phyloP scores from a whole-genome alignment of 768 basidiomycete genomes.

The Pleurotus citrinopileatus region DNA sequence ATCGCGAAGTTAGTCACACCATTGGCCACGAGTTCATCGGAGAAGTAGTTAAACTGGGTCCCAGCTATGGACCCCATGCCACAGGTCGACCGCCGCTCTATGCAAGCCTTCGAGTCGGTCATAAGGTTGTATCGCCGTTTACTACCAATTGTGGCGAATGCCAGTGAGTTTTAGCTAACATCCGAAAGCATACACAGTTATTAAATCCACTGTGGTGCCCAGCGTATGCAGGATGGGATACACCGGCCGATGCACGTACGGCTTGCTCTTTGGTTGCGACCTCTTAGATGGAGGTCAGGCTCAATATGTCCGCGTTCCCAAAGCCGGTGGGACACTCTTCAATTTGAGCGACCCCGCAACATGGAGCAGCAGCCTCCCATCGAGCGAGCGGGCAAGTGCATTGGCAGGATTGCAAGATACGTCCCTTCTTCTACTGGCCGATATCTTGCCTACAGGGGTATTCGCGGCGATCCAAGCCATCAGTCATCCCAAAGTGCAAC shows the following conservation, averaged over 20 bases:
- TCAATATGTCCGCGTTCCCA: slow-evolving; percentile 76
- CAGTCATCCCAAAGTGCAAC: slow-evolving; percentile 67
- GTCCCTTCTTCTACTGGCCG: slow-evolving; percentile 69
- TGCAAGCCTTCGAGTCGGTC: slow-evolving; percentile 60
- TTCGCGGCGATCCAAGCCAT: slow-evolving; percentile 73
- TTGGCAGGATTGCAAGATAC: slow-evolving; percentile 51
- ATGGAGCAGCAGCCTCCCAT: slow-evolving; percentile 37
- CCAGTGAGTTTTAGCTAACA: slow-evolving; percentile 48
- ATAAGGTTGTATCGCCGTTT: slow-evolving; percentile 80
- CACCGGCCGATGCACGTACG: slow-evolving; percentile 63
- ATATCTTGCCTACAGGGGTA: slow-evolving; percentile 78
- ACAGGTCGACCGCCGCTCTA: slow-evolving; percentile 59
- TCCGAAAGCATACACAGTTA: neutral
- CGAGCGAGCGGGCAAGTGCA: slow-evolving; percentile 33
- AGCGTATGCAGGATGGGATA: slow-evolving; percentile 75
- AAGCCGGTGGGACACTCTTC: slow-evolving; percentile 76
- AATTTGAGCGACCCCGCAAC: slow-evolving; percentile 49
- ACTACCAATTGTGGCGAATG: slow-evolving; percentile 85
- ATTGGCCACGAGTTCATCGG: slow-evolving; percentile 82
- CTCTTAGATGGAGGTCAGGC: slow-evolving; percentile 72
- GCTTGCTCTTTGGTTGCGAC: slow-evolving; percentile 65
- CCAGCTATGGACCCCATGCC: slow-evolving; percentile 42
- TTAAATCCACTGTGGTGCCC: neutral
- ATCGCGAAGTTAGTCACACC: slow-evolving; percentile 41
- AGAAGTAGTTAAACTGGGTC: slow-evolving; percentile 64